Percentiles rank a stretch among this genome's conserved stretches.
phyloP scores from a whole-genome alignment of 2,329 filamentous ascomycete genomes.

The Ceratocystis cacaofunesta region DNA sequence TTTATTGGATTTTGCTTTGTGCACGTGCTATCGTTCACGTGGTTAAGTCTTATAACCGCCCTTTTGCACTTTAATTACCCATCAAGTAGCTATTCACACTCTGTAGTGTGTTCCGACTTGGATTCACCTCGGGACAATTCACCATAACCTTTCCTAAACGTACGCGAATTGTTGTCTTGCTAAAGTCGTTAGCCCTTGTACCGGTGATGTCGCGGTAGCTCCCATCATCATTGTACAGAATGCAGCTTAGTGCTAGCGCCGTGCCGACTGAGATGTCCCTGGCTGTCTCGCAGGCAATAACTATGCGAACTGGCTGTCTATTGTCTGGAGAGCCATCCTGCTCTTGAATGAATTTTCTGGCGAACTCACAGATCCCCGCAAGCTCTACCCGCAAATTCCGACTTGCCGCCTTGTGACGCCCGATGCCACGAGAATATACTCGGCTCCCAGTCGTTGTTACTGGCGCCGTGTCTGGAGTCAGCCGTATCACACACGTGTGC shows the following conservation, averaged over 20 bases:
- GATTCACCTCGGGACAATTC: constrained; percentile 64
- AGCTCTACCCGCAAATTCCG: constrained; percentile 66
- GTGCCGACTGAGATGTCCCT: constrained; percentile 69
- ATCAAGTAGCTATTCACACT: constrained; percentile 87
- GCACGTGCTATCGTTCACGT: too few species aligned
- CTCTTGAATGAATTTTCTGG: constrained; percentile 19
- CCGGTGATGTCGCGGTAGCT: constrained; percentile 21
- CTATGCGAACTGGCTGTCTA: constrained; percentile 21
- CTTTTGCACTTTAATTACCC: constrained; percentile 30
- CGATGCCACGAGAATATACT: constrained; percentile 38
- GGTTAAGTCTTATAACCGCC: not conserved
- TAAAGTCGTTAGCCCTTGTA: constrained; percentile 29
- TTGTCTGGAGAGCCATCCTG: not conserved
- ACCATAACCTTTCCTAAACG: constrained; percentile 72
- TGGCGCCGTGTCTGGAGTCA: constrained; percentile 31
- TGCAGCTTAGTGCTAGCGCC: constrained; percentile 61
- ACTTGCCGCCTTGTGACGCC: constrained; percentile 61
- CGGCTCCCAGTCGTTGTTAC: constrained; percentile 28
- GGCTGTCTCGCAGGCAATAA: constrained; percentile 61
- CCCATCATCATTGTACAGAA: constrained; percentile 53
- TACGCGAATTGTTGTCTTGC: constrained; percentile 63
- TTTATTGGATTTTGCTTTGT: too few species aligned
- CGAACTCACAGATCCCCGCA: constrained; percentile 44
- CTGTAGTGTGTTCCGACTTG: constrained; percentile 71
- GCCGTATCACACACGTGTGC: constrained; percentile 23